phyloP scores from a whole-genome alignment of 2,329 filamentous ascomycete species.

The Ceratocystis ficicola region DNA sequence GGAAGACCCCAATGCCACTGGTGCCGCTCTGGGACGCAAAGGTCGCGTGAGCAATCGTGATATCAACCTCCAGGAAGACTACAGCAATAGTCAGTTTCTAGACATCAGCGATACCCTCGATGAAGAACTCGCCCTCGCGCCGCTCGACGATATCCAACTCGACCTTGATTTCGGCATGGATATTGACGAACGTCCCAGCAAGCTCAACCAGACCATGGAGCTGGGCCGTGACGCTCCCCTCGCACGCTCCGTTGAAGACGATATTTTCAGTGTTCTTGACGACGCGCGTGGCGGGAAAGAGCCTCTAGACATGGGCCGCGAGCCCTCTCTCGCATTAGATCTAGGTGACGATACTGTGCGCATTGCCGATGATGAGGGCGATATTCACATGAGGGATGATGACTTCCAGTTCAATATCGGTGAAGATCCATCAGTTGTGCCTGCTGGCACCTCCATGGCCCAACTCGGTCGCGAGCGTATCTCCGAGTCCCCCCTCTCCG shows the following conservation, averaged over 20 bases:
- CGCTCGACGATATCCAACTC: constrained; percentile 56
- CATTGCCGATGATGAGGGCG: constrained; percentile 52
- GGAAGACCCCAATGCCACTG: constrained; percentile 44
- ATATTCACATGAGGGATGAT: constrained; percentile 47
- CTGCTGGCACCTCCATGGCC: constrained; percentile 32
- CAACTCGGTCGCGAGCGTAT: constrained; percentile 47
- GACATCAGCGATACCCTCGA: constrained; percentile 51
- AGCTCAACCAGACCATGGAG: constrained; percentile 59
- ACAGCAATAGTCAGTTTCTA: constrained; percentile 68
- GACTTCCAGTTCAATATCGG: constrained; percentile 52
- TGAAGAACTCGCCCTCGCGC: constrained; percentile 43
- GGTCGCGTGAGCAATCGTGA: constrained; percentile 48
- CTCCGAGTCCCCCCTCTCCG: constrained; percentile 57
- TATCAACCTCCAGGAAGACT: constrained; percentile 57
- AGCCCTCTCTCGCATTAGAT: constrained; percentile 44
- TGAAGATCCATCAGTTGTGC: constrained; percentile 46
- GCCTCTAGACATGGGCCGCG: constrained; percentile 36
- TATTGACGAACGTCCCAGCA: constrained; percentile 49
- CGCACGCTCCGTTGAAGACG: constrained; percentile 54
- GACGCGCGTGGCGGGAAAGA: constrained; percentile 43
- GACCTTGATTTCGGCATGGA: constrained; percentile 65
- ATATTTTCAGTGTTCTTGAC: constrained; percentile 55
- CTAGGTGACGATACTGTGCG: constrained; percentile 44
- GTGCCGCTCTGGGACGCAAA: constrained; percentile 42
- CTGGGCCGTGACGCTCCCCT: constrained; percentile 74